Conservation (phyloP, 148 eudicot genomes). For the Chenopodium quinoa region DNA sequence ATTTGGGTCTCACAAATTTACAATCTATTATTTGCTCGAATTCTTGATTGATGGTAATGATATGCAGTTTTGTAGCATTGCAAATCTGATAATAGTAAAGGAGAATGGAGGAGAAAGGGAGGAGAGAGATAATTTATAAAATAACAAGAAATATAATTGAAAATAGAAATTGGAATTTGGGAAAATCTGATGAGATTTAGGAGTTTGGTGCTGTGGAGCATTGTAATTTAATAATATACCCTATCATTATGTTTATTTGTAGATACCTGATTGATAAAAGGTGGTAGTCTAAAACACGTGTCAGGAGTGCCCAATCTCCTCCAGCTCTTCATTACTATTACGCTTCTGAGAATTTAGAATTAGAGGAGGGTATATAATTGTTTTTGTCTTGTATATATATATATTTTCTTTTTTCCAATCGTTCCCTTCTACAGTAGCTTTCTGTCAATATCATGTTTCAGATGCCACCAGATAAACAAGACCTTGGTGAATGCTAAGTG, state of each 20-base stretch:
- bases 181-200: not conserved
- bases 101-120: not conserved
- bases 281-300: not conserved
- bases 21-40: too few relatives aligned
- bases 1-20: not conserved
- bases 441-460: constrained; percentile 31
- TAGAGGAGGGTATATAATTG: not conserved
- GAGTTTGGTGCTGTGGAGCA: not conserved
- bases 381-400: not conserved
- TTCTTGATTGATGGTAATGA: not conserved
- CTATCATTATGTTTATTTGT: not conserved
- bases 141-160: not conserved
- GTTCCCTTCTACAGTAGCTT: too few relatives aligned
- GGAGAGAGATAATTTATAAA: not conserved
- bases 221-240: not conserved
- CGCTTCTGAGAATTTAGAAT: not conserved
- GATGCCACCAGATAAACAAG: constrained; percentile 69
- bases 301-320: not conserved
- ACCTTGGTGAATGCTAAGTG: constrained; percentile 52
- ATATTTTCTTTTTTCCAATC: not conserved
- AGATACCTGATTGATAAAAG: not conserved
- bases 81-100: not conserved
- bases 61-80: not conserved
- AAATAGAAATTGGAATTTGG: not conserved
- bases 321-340: not conserved